Base-by-base conservation (phyloP, 768 basidiomycete species). In the Cystofilobasidium macerans region DNA sequence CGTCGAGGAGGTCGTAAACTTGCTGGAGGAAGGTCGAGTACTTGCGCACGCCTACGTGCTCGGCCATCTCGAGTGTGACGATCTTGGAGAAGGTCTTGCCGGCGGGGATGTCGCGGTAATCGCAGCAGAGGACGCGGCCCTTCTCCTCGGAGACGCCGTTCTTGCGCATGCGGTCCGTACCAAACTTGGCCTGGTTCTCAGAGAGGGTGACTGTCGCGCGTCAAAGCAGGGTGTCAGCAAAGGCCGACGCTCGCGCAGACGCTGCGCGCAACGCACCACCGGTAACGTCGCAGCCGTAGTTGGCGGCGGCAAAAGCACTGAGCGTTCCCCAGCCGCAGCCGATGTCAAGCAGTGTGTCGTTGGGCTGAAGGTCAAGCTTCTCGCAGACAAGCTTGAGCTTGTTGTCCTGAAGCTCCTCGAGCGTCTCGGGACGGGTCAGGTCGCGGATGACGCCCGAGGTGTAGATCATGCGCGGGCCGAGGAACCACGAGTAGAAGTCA, bases 371-470 rank as follows among this genome's bases (percentile, higher is more conserved):
- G 75, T 87, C 81, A 62, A 99, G 84, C 77, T 98, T 99, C 72
- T 86, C 88, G 78, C 95, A 98, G 24, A 99, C 94, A 67, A 95
- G 78, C 20, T 86, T 85, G 62, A 99, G 85, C 76, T 99, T 98
- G 82, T 98, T 99, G 77, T 98, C 94, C 80, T 99, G 95, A 13
- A 99, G 83, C 70, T 91, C 81, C 75, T 98, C 94, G 56, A 99
- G 82, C 16, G 89, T 85, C 76, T 97, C 87, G 69, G 85, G 80
- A 47, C 80, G 78, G 70, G 82, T 82, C 67, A 86, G 78, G 74
- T 87, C 84, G 30, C 79, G 78, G 64, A 97, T 82, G 61, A 99
- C 81, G 69, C 95, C 95, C 32, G 89, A 93, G 14, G 95, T 99
- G 77, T 98, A 99, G 74, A 99, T 84, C 94, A 95, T 95, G 68